A percentile compares a stretch with the other conserved stretches of the same genome.
Conservation (phyloP, 805 yeast species). For the Komagataella kurtzmanii region DNA sequence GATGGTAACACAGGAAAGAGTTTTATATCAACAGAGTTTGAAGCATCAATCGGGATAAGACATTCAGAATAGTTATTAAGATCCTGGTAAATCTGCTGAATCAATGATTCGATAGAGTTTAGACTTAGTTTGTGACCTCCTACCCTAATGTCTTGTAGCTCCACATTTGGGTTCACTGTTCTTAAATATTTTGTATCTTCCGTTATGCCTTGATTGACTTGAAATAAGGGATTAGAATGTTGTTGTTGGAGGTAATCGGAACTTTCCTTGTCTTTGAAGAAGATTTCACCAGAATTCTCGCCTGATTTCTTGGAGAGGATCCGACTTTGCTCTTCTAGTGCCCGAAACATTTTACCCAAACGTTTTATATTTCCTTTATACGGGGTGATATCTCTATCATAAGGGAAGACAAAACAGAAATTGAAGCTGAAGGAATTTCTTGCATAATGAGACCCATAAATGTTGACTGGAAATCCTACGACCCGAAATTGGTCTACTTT, state of each 20-base stretch:
- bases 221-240: slow-evolving; percentile 1
- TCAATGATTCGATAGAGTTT: slow-evolving; percentile 54
- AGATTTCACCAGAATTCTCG: slow-evolving; percentile 24
- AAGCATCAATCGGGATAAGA: slow-evolving; percentile 80
- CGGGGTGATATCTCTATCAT: slow-evolving; percentile 68
- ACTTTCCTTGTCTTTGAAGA: slow-evolving; percentile 18
- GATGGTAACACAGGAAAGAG: slow-evolving; percentile 82
- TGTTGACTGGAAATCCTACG: slow-evolving; percentile 81
- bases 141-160: slow-evolving; percentile 6
- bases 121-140: slow-evolving; percentile 10
- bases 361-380: slow-evolving; percentile 79
- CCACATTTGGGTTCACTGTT: slow-evolving; percentile 15
- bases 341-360: slow-evolving; percentile 79
- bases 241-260: slow-evolving; percentile 2
- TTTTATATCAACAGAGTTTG: slow-evolving; percentile 86
- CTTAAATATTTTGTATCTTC: slow-evolving; percentile 15
- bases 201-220: not conserved
- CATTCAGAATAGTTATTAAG: slow-evolving; percentile 93
- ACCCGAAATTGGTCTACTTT: slow-evolving; percentile 59
- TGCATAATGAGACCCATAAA: slow-evolving; percentile 62
- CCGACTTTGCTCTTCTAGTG: slow-evolving; percentile 80
- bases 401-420: slow-evolving; percentile 82
- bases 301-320: slow-evolving; percentile 45
- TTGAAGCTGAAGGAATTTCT: slow-evolving; percentile 90
- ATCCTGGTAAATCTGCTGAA: slow-evolving; percentile 89